A percentile compares a stretch with the other conserved stretches of the same genome.
Conservation (phyloP, 305 asterid genomes). For the Fraxinus albicans region DNA sequence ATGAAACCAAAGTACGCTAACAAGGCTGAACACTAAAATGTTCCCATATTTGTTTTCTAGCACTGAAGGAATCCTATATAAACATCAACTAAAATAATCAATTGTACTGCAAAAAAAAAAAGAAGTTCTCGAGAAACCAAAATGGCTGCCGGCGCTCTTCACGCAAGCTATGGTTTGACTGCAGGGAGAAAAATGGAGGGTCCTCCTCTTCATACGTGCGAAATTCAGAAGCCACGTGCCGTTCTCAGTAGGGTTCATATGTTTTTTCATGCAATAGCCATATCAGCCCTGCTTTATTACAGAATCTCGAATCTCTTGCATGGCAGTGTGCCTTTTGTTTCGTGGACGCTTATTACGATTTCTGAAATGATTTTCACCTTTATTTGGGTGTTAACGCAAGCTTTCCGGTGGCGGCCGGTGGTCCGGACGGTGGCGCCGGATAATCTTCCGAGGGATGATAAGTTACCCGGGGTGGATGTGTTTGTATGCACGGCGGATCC, state of each 20-base stretch:
- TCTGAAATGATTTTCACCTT: constrained; percentile 61
- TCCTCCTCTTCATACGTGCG: constrained; percentile 52
- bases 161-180: constrained; percentile 26
- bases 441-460: constrained; percentile 47
- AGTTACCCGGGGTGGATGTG: constrained; percentile 61
- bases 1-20: constrained; percentile 18
- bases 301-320: constrained; percentile 44
- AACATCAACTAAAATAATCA: not conserved
- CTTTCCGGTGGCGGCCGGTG: constrained; percentile 84
- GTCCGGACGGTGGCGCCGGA: constrained; percentile 47
- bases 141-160: constrained; percentile 37
- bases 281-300: constrained; percentile 58
- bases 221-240: constrained; percentile 63
- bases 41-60: constrained; percentile 32
- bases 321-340: constrained; percentile 40
- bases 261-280: constrained; percentile 55
- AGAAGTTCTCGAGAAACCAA: not conserved
- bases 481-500: constrained; percentile 78
- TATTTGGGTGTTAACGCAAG: constrained; percentile 59
- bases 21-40: constrained; percentile 21
- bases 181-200: constrained; percentile 8
- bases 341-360: constrained; percentile 53
- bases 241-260: constrained; percentile 56
- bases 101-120: not conserved
- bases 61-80: constrained; percentile 23